A percentile compares a stretch with the other conserved stretches of the same genome.
Conservation (phyloP, 495 filamentous ascomycete genomes). For the Hypoxylon rickii region DNA sequence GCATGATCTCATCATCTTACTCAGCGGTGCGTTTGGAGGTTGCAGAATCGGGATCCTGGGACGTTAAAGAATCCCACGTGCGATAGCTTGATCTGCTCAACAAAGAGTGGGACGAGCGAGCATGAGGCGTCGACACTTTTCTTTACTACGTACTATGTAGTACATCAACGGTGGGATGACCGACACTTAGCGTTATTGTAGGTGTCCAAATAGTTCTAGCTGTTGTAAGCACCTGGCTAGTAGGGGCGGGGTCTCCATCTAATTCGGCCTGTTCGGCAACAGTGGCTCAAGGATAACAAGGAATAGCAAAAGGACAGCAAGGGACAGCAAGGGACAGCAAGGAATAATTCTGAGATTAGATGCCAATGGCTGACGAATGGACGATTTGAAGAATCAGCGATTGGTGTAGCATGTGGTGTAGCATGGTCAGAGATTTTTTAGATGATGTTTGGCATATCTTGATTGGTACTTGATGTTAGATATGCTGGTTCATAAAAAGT, state of each 20-base stretch:
- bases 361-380: neutral
- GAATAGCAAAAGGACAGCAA: too few species aligned
- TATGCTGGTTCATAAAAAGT: conserved; percentile 6
- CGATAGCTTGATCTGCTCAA: conserved; percentile 12
- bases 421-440: neutral
- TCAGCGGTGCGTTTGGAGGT: neutral
- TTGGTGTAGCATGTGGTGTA: too few species aligned
- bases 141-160: too few species aligned
- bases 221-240: too few species aligned
- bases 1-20: conserved; percentile 4
- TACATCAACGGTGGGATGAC: conserved; percentile 15
- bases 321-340: too few species aligned
- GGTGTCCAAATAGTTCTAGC: neutral
- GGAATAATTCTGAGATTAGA: conserved; percentile 20
- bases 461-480: neutral
- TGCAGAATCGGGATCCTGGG: conserved; percentile 17
- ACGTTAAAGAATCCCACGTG: conserved; percentile 8
- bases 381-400: too few species aligned
- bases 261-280: conserved; percentile 26
- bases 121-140: too few species aligned
- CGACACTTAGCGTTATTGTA: neutral
- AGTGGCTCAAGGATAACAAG: too few species aligned
- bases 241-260: too few species aligned
- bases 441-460: neutral
- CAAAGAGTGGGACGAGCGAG: conserved; percentile 1